Base-by-base conservation (phyloP, 2,329 filamentous ascomycete genomes). In the Nannizzia gypsea region DNA sequence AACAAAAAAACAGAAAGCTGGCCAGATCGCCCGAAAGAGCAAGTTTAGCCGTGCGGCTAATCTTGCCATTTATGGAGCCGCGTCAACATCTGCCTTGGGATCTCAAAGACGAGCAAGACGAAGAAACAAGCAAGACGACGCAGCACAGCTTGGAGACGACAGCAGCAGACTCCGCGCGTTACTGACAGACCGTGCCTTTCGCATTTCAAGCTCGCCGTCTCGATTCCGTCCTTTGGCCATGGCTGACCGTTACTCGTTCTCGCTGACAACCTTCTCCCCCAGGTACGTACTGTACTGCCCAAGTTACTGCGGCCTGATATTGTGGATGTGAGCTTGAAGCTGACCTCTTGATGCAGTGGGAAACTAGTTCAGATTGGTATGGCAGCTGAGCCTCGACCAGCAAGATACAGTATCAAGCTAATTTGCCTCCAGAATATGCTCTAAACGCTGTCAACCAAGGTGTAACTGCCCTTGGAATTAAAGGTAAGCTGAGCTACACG, bases 201-300 rank as follows among this genome's bases (percentile, higher is more conserved):
- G 54, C 31, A 4, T 36, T 22, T 20, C 54, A 36, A 26, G 31
- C n/a, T 38, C 48, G 48, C 48, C 13, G 22, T 28, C 26, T 28
- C 26, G 48, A 40, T 42, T 15, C 31, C 20, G 22, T 26, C 22
- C n/a, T 58, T 26, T 58, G 31, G 56, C 38, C 73, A 99, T 99
- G 92, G 92, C 93, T 72, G 93, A 99, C 78, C 84, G 93, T 81
- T 99, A 99, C 78, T 96, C 92, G 60, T 99, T 99, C 85, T 99
- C 93, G 62, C 83, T 99, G 74, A 99, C 93, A 65, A 99, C 93
- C 66, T 99, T 99, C 86, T 97, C 93, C 72, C 93, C 93, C 75
- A 99, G 92, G 93, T 95, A 85, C 77, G 93, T 95, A 85, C 77
- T 31, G 84, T 72, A 11, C 31, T 36, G 9, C 13, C 66, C 60